phyloP scores from a whole-genome alignment of 441 rosid species.

The Monsonia emarginata region DNA sequence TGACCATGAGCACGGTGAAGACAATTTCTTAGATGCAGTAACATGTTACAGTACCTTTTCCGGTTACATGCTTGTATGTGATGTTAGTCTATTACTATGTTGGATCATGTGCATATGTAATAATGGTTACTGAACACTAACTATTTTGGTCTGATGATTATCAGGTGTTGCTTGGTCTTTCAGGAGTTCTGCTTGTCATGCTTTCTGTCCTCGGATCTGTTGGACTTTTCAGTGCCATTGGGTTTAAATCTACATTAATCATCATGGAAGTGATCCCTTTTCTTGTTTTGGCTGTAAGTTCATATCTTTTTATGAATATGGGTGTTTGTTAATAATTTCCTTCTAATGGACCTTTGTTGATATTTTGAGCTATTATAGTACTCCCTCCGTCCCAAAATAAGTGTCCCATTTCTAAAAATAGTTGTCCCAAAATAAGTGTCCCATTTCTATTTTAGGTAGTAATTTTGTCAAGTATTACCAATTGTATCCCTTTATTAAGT shows the following conservation, averaged over 20 bases:
- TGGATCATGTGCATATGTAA: not conserved
- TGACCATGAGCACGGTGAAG: not conserved
- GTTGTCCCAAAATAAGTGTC: too few species aligned
- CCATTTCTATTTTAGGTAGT: too few species aligned
- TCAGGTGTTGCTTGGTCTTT: conserved; percentile 61
- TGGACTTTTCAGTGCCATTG: conserved; percentile 60
- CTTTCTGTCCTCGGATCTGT: conserved; percentile 69
- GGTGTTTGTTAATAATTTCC: not conserved
- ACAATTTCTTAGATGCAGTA: not conserved
- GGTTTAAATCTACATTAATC: conserved; percentile 61
- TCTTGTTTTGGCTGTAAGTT: conserved; percentile 67
- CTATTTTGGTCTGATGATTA: conserved; percentile 11
- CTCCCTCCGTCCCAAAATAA: too few species aligned
- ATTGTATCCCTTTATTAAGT: too few species aligned
- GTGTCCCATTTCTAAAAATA: too few species aligned
- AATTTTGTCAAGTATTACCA: too few species aligned
- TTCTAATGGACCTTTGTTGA: not conserved
- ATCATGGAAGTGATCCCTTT: conserved; percentile 84
- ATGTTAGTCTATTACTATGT: not conserved
- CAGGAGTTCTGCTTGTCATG: conserved; percentile 67
- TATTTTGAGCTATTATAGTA: not conserved
- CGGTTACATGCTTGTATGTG: not conserved
- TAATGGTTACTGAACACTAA: not conserved
- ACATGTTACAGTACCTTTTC: not conserved
- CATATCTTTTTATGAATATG: conserved; percentile 3